These are phyloP conservation scores for Gracilaria caudata DNA, from an alignment of 23 red algal genomes.

Conservation along the genomic window DNA sequence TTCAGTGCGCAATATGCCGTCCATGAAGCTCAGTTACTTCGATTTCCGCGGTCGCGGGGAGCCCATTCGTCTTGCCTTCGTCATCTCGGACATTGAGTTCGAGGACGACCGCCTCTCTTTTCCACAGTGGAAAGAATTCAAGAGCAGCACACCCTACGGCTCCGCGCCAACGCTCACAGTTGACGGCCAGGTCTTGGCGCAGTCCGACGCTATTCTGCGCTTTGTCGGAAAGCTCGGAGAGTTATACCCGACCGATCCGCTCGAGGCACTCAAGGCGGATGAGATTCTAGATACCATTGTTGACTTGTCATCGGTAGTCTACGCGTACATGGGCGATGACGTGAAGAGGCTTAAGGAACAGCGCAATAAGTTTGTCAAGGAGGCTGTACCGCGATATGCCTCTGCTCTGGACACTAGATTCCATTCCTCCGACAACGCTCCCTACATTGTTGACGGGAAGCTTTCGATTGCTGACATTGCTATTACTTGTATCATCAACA, in stretches of 20 bases:
- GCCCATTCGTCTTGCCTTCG: conserved; percentile 39
- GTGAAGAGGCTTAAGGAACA: conserved; percentile 14
- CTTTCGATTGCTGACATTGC: conserved; percentile 33
- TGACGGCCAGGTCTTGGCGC: conserved; percentile 22
- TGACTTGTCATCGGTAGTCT: conserved; percentile 25
- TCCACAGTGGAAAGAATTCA: conserved; percentile 9
- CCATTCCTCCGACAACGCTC: conserved; percentile 3
- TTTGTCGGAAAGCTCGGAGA: conserved; percentile 46
- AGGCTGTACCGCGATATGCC: conserved; percentile 31
- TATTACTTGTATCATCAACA: background rate
- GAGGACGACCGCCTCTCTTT: conserved; percentile 32
- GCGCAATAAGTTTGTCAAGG: conserved; percentile 23
- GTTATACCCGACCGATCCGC: conserved; percentile 38
- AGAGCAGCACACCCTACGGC: conserved; percentile 29
- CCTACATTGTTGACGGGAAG: conserved; percentile 9
- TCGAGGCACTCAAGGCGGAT: conserved; percentile 20
- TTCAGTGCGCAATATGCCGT: background rate
- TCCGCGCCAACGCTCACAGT: conserved; percentile 21
- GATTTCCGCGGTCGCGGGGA: conserved; percentile 44
- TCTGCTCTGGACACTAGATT: conserved; percentile 22
- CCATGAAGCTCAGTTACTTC: background rate
- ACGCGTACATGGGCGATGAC: conserved; percentile 43
- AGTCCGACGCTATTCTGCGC: conserved; percentile 55
- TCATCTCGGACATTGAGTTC: conserved; percentile 34
- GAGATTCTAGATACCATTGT: conserved; percentile 35